phyloP scores from a whole-genome alignment of 441 rosid genomes.

The Geranium incanum region DNA sequence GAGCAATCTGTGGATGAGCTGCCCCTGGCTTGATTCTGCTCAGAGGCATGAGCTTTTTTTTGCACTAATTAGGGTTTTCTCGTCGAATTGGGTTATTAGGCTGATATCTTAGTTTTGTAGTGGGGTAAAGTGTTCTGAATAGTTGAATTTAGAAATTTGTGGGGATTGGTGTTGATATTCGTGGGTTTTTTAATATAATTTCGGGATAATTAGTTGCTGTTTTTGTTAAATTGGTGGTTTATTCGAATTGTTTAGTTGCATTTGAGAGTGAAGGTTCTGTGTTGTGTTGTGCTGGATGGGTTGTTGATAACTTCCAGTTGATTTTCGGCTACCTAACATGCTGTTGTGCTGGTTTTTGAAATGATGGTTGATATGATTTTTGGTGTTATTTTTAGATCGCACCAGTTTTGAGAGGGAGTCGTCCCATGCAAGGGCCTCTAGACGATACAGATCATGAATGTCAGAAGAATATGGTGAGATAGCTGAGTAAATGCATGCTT shows the following conservation, averaged over 20 bases:
- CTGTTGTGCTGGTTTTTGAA: neutral
- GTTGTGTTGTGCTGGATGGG: neutral
- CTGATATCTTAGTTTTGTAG: neutral
- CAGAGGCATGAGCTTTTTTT: neutral
- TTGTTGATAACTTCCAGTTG: neutral
- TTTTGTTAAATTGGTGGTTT: neutral
- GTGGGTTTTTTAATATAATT: neutral
- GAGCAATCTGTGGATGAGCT: neutral
- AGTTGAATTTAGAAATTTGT: neutral
- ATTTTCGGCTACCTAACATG: neutral
- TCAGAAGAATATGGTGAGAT: constrained; percentile 42
- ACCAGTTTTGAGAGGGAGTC: constrained; percentile 32
- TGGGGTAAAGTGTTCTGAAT: neutral
- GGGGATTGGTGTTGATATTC: neutral
- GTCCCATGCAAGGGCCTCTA: constrained; percentile 30
- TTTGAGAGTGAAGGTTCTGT: neutral
- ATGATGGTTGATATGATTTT: no score
- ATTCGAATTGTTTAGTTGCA: neutral
- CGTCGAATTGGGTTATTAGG: neutral
- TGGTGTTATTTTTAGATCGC: constrained; percentile 30
- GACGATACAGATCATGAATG: constrained; percentile 30
- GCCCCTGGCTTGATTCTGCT: neutral
- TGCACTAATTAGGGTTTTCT: constrained; percentile 1
- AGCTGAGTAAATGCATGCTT: constrained; percentile 19
- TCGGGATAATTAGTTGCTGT: no score